Evolutionary conservation across 108 stramenopile genomes (phyloP).

Genomic region (Fragilaria crotonensis): DNA sequence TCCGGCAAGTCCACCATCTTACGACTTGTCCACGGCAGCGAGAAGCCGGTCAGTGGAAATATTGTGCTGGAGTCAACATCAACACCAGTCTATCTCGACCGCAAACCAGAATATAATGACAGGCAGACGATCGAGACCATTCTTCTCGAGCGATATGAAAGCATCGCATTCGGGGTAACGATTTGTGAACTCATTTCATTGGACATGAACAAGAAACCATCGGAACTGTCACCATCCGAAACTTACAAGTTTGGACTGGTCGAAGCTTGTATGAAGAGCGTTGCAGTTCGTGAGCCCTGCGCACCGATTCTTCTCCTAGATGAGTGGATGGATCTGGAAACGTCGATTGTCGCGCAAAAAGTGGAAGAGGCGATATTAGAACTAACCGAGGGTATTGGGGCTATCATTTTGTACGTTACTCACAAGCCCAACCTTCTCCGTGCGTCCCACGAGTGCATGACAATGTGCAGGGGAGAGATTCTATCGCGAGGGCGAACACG

Average conservation of each 20-base stretch:
- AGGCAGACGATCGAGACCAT: too few species aligned
- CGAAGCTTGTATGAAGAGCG: slow-evolving; percentile 26
- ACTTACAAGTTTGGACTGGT: slow-evolving; percentile 20
- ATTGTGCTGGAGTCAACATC: neutral
- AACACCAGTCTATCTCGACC: neutral
- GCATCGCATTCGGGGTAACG: too few species aligned
- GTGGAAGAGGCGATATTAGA: slow-evolving; percentile 14
- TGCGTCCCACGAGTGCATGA: neutral
- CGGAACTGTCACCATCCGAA: slow-evolving; percentile 30
- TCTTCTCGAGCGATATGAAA: too few species aligned
- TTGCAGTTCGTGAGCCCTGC: slow-evolving; percentile 3
- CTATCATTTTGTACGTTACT: slow-evolving; percentile 26
- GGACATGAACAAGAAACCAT: too few species aligned
- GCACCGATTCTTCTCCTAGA: slow-evolving; percentile 43
- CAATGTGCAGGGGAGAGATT: slow-evolving; percentile 6
- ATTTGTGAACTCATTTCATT: too few species aligned
- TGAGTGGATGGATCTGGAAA: slow-evolving; percentile 51
- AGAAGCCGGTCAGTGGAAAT: slow-evolving; percentile 3
- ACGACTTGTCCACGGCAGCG: slow-evolving; percentile 4
- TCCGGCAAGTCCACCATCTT: slow-evolving; percentile 37
- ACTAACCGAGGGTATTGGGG: slow-evolving; percentile 8
- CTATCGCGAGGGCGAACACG: slow-evolving; percentile 8
- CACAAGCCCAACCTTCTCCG: slow-evolving; percentile 36
- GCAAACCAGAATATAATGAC: neutral
- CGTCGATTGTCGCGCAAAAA: slow-evolving; percentile 18